phyloP scores from a whole-genome alignment of 768 basidiomycete species.

The Russula compacta region DNA sequence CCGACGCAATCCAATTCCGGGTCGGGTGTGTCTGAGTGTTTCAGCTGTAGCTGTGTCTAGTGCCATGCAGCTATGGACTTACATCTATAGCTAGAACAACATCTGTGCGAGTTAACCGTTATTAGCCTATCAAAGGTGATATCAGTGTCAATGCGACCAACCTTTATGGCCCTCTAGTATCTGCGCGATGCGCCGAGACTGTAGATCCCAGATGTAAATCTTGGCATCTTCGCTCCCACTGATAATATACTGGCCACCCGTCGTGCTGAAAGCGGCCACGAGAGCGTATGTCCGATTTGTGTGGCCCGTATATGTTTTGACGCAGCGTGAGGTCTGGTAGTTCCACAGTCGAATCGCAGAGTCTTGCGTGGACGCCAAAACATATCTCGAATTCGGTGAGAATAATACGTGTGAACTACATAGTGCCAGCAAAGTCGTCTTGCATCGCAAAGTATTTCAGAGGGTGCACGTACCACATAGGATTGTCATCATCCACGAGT shows the following conservation, averaged over 20 bases:
- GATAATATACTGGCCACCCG: constrained; percentile 60
- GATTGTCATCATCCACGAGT: constrained; percentile 92
- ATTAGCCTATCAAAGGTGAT: background rate
- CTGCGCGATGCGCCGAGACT: constrained; percentile 69
- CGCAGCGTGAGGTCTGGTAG: constrained; percentile 79
- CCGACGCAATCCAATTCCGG: constrained; percentile 70
- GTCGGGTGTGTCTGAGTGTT: constrained; percentile 62
- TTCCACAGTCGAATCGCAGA: constrained; percentile 94
- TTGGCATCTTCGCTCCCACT: constrained; percentile 89
- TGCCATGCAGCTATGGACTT: background rate
- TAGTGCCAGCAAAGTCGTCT: background rate
- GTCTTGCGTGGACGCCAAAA: constrained; percentile 88
- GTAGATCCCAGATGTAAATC: constrained; percentile 84
- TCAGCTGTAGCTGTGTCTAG: constrained; percentile 13
- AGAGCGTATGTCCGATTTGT: constrained; percentile 79
- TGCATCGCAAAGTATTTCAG: background rate
- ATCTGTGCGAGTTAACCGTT: constrained; percentile 26
- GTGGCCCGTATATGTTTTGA: constrained; percentile 90
- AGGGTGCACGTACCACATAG: constrained; percentile 58
- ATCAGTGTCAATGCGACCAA: constrained; percentile 25
- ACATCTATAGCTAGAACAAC: constrained; percentile 74
- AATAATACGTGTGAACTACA: constrained; percentile 79
- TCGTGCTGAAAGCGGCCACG: constrained; percentile 54
- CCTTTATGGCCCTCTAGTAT: constrained; percentile 74
- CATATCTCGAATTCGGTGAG: constrained; percentile 85